A percentile compares a stretch with the other conserved stretches of the same genome.
These are phyloP conservation scores for Beta lomatogona DNA, from an alignment of 179 eudicot species.

Conservation along the genomic window DNA sequence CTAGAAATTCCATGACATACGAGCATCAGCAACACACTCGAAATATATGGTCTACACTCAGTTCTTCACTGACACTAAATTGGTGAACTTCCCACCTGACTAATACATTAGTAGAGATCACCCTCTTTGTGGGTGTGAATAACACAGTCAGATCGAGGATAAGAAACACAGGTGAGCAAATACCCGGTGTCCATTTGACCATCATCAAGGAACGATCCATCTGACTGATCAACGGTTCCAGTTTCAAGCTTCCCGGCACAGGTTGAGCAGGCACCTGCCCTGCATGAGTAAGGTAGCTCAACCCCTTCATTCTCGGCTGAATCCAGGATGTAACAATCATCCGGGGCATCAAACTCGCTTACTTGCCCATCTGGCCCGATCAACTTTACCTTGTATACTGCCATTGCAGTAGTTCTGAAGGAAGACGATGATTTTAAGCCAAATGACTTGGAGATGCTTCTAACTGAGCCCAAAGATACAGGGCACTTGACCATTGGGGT, in stretches of 20 bases:
- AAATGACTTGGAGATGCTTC: slow-evolving; percentile 46
- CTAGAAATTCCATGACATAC: slow-evolving; percentile 1
- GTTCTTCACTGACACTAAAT: background rate
- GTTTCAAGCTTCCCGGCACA: slow-evolving; percentile 64
- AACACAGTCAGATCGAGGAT: slow-evolving; percentile 73
- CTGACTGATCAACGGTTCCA: slow-evolving; percentile 79
- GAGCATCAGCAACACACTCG: slow-evolving; percentile 13
- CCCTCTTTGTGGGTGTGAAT: slow-evolving; percentile 87
- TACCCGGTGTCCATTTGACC: slow-evolving; percentile 61
- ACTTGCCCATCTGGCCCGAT: slow-evolving; percentile 63
- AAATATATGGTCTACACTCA: background rate
- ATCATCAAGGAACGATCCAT: slow-evolving; percentile 86
- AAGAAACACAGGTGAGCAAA: slow-evolving; percentile 74
- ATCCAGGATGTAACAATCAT: slow-evolving; percentile 72
- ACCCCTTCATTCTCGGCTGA: slow-evolving; percentile 69
- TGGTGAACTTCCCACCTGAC: background rate
- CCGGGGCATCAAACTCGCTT: slow-evolving; percentile 72
- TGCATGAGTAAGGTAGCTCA: slow-evolving; percentile 81
- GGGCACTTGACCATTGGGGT: slow-evolving; percentile 43
- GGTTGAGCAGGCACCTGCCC: slow-evolving; percentile 96
- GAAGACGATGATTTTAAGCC: slow-evolving; percentile 51
- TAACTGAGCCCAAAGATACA: slow-evolving; percentile 37
- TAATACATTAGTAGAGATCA: slow-evolving; percentile 59
- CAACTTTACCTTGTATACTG: slow-evolving; percentile 72
- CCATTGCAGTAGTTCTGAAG: slow-evolving; percentile 56